Conservation (phyloP, 805 yeast species). For the Teunomyces cretensis region DNA sequence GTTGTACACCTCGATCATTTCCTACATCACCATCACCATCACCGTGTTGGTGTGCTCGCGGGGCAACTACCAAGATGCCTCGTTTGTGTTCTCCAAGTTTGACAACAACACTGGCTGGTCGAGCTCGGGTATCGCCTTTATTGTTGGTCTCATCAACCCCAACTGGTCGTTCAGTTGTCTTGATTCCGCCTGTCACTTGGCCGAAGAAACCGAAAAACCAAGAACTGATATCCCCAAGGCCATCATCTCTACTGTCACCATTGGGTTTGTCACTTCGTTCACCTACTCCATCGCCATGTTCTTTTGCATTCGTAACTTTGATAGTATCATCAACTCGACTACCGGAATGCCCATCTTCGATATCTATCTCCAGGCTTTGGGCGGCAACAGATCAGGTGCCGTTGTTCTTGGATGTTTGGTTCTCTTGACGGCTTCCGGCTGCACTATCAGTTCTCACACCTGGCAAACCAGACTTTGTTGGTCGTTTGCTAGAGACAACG, state of each 20-base stretch:
- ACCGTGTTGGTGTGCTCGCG: constrained; percentile 40
- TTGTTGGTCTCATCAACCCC: constrained; percentile 39
- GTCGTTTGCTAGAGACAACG: constrained; percentile 45
- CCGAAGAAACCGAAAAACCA: constrained; percentile 41
- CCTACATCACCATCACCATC: constrained; percentile 34
- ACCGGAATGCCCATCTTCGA: constrained; percentile 43
- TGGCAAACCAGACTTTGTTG: constrained; percentile 47
- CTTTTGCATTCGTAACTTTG: constrained; percentile 34
- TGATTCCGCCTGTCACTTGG: constrained; percentile 43
- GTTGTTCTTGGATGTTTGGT: constrained; percentile 35
- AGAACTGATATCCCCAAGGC: constrained; percentile 40
- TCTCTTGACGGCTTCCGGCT: constrained; percentile 36
- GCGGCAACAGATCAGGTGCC: constrained; percentile 34
- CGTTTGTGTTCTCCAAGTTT: constrained; percentile 23
- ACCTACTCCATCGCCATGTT: constrained; percentile 42
- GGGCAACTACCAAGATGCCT: constrained; percentile 31
- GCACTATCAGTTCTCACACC: constrained; percentile 41
- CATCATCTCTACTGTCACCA: constrained; percentile 39
- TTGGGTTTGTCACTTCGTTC: constrained; percentile 40
- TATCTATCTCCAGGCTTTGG: constrained; percentile 39
- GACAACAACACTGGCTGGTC: constrained; percentile 30
- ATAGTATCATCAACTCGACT: constrained; percentile 23
- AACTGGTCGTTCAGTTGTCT: constrained; percentile 41
- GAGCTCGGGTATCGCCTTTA: constrained; percentile 35
- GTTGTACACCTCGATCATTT: constrained; percentile 34